Evolutionary conservation across 1,284 basidiomycete species (phyloP), one percentile per base, ranked within the genome.

Genomic region (Tremellales sp.): DNA sequence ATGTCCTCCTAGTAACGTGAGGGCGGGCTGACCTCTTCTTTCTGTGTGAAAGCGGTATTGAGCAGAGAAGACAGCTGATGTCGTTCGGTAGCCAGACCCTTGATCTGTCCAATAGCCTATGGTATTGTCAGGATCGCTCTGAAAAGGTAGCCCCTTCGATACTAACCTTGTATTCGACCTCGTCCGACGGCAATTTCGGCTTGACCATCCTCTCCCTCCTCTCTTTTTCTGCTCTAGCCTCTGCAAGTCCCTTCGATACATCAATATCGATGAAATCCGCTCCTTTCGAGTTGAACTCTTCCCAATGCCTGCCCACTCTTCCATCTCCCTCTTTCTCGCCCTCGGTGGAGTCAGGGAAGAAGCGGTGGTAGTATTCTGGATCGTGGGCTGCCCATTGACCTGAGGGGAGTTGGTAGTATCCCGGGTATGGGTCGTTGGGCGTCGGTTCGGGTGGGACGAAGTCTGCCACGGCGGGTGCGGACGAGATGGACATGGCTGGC

Each of bases 391-490:
- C 84, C 84, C 89, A 92, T 43, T 78, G 66, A 10, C 89, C 88
- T 1, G 85, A 84, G 0, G 88, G 87, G 23, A 86, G 79, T 54
- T 85, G 82, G 69, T 93, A 92, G 74, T 91, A 93, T 2, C 89
- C 89, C 2, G 89, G 89, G 69, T 91, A 90, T 17, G 82, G 81
- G 65, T 92, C 89, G 19, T 77, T 75, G 1, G 81, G 77, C 3
- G 82, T 85, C 0, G 89, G 89, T 47, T 83, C 81, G 1, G 88
- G 89, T 0, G 85, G 83, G 33, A 81, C 76, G 62, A 85, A 90
- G 44, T 84, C 83, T 13, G 66, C 56, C 2, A 72, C 70, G 6
- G 58, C 46, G 0, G 73, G 71, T 1, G 73, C 73, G 4, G 73
- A 70, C 21, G 70, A 60, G 40, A 64, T 64, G 1, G 60, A 17